Evolutionary conservation across 1,139 yeast species (phyloP).

Genomic region (Wickerhamomyces sp.): DNA sequence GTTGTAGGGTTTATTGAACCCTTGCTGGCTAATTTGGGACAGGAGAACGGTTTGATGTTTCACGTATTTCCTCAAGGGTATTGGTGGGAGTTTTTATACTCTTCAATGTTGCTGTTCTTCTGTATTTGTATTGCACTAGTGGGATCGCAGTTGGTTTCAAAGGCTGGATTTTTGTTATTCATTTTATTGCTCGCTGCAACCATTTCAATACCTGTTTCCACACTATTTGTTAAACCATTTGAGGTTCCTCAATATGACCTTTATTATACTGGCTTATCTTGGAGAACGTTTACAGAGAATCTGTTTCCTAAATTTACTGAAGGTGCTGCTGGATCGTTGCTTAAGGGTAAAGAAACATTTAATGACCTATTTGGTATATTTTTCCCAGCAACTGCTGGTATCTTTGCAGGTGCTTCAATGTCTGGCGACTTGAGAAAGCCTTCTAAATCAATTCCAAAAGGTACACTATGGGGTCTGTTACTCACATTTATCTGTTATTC

Average conservation of each 20-base stretch:
- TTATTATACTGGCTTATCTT: conserved; percentile 68
- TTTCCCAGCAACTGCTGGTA: conserved; percentile 98
- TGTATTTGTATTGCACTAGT: conserved; percentile 79
- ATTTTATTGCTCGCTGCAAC: conserved; percentile 68
- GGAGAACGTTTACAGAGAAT: conserved; percentile 61
- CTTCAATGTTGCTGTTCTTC: conserved; percentile 58
- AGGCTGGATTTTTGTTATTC: conserved; percentile 76
- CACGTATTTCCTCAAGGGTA: conserved; percentile 54
- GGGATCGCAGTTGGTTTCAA: conserved; percentile 80
- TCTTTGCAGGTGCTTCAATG: conserved; percentile 98
- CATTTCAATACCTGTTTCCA: conserved; percentile 76
- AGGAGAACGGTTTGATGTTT: conserved; percentile 49
- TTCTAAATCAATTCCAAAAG: conserved; percentile 82
- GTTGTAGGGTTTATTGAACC: conserved; percentile 82
- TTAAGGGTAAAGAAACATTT: conserved; percentile 65
- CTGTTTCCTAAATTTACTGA: conserved; percentile 74
- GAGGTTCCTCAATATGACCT: conserved; percentile 43
- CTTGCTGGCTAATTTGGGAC: conserved; percentile 53
- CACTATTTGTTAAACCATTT: conserved; percentile 60
- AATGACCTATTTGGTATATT: conserved; percentile 87
- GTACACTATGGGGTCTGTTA: conserved; percentile 77
- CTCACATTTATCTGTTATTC: conserved; percentile 73
- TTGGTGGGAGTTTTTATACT: conserved; percentile 53
- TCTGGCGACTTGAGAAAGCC: conserved; percentile 91
- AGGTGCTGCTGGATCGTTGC: conserved; percentile 89